phyloP scores from a whole-genome alignment of 2,329 filamentous ascomycete genomes.

The Tolypocladium ovalisporum region DNA sequence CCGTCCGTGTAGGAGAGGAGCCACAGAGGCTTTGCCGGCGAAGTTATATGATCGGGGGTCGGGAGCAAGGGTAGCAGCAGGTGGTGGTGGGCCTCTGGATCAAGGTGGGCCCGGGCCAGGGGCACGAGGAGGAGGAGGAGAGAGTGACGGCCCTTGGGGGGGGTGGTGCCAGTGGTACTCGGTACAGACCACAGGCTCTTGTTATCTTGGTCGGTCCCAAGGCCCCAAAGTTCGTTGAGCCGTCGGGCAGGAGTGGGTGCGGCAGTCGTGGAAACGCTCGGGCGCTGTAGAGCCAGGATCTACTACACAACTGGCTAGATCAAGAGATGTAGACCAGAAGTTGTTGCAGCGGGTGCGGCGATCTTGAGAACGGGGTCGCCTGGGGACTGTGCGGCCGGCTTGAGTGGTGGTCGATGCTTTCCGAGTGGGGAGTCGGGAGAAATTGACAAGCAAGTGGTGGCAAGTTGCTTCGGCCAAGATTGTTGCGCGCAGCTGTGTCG shows the following conservation, averaged over 20 bases:
- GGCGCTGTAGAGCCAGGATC: slow-evolving; percentile 7
- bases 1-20: not conserved
- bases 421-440: not conserved
- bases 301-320: slow-evolving; percentile 10
- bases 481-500: not conserved
- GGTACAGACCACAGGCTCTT: slow-evolving; percentile 4
- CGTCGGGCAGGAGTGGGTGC: slow-evolving; percentile 2
- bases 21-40: slow-evolving; percentile 2
- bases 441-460: not conserved
- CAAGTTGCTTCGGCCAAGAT: not conserved
- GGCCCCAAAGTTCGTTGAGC: not conserved
- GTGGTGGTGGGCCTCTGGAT: slow-evolving; percentile 2
- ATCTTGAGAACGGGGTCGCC: slow-evolving; percentile 3
- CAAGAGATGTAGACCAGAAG: slow-evolving; percentile 4
- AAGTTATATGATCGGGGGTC: slow-evolving; percentile 6
- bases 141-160: slow-evolving; percentile 1
- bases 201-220: slow-evolving; percentile 4
- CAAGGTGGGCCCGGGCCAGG: slow-evolving; percentile 5
- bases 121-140: slow-evolving; percentile 2
- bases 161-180: slow-evolving; percentile 5
- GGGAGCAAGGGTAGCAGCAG: slow-evolving; percentile 4
- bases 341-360: slow-evolving; percentile 6
- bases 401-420: not conserved
- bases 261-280: slow-evolving; percentile 7
- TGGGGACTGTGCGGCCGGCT: not conserved